Base-by-base conservation (phyloP, 2,329 filamentous ascomycete species). In the Zasmidium citrigriseum region DNA sequence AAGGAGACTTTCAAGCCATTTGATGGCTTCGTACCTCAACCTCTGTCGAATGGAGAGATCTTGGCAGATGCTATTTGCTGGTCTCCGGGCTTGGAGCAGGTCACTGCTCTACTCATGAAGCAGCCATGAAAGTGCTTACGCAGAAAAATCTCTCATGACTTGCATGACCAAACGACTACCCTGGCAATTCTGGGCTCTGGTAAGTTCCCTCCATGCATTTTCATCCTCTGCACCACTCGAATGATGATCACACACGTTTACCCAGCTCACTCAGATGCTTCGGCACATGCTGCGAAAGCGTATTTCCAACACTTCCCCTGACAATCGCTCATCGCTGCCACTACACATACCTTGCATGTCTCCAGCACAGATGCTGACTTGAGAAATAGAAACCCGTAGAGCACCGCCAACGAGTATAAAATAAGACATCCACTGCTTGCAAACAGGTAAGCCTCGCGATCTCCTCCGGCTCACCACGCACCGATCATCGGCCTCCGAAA, bases 1-100 rank as follows among this genome's bases (percentile, higher is more conserved):
- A 51, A 44, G 24, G 54, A 66, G 38, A 58, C 56, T 2, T 69
- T 69, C 57, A 52, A 57, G 23, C 67, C 67, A n/a, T 58, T 69
- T 16, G 12, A 21, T 21, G 12, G 46, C 23, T 44, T 51, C 21
- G 18, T 24, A 9, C 49, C 34, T 10, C 4, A 16, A 38, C 48
- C 48, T 23, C 20, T 29, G 24, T 38, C 44, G 29, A 41, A 21
- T 22, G 29, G 23, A 20, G 18, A 2, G 29, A 47, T 25, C 27
- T n/a, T 21, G 25, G 29, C 12, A 50, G 51, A 52, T 3, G 24
- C 59, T 27, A 64, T 65, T 24, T 65, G 60, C 25, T 65, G 63
- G 63, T 53, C 59, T 23, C 56, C 58, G 11, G 52, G 58, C 22
- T 54, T 64, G 16, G 20, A 51, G 3, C 46, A 24, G 5, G 49